Evolutionary conservation across 257 asterid species (phyloP), one percentile per base, ranked within the genome.

Genomic region (Perilla frutescens): DNA sequence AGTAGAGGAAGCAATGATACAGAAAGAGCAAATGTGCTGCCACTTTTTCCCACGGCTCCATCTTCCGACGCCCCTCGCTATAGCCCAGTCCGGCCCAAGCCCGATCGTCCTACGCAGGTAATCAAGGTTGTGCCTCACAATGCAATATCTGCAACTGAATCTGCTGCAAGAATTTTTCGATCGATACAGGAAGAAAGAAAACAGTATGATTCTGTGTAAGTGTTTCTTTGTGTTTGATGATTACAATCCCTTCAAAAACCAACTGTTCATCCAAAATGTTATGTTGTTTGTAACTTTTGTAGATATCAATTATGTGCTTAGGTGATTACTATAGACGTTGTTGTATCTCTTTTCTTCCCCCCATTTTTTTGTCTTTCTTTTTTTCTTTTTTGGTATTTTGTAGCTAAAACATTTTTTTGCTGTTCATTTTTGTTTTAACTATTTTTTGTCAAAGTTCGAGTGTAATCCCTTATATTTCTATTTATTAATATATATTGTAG

Each of bases 71-170:
- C 75, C 43, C 57, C 87, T 2, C 12, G 47, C 31, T 14, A 40
- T 8, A 50, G 45, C 54, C 62, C 80, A 6, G 71, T 20, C 43
- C 77, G 57, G 56, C 75, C 71, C 3, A 63, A 70, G 70, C 58
- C 60, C 3, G 75, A 77, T 56, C 74, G 63, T 7, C 82, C 84
- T 7, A 43, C 85, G 8, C 84, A 63, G 57, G 96, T 84, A 66
- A 91, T 91, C 79, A 86, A 65, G 81, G 97, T 86, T 48, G 90
- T 92, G 37, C 96, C 98, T 45, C 96, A 80, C 60, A 86, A 88
- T 72, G 85, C 91, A 40, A 81, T 78, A 65, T 84, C 89, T 39
- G 96, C 97, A 4, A 85, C 88, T 12, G 96, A 86, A 72, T 90
- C 94, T 14, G 96, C 87, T 15, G 98, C 96, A 63, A 89, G 98